These are phyloP conservation scores for Bathelium albidoporum DNA, from an alignment of 495 filamentous ascomycete genomes.

Conservation along the genomic window DNA sequence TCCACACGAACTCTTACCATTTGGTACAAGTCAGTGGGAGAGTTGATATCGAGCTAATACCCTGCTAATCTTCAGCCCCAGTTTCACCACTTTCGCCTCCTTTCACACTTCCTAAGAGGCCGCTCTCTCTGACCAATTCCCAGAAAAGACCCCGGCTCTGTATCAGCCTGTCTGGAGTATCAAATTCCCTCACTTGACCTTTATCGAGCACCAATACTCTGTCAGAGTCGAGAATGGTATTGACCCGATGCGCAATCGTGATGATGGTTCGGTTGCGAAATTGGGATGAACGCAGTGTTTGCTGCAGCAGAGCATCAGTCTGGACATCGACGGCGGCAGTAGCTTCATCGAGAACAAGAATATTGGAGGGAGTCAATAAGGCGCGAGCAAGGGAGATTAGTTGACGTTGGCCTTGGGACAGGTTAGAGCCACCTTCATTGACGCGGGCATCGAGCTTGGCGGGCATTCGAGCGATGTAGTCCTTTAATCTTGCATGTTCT, in stretches of 20 bases:
- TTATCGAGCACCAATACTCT: constrained; percentile 79
- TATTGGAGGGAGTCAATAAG: constrained; percentile 89
- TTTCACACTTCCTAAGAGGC: constrained; percentile 21
- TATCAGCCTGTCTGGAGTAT: constrained; percentile 31
- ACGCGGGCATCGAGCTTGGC: constrained; percentile 83
- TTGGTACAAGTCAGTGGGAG: no score
- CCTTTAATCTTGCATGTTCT: constrained; percentile 92
- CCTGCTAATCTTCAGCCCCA: background rate
- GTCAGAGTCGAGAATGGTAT: constrained; percentile 91
- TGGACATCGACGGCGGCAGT: constrained; percentile 94
- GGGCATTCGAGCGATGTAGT: constrained; percentile 79
- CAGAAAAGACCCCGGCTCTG: constrained; percentile 32
- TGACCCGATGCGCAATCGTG: constrained; percentile 94
- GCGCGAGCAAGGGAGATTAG: constrained; percentile 88
- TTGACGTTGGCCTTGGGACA: constrained; percentile 83
- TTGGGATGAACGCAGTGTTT: constrained; percentile 49
- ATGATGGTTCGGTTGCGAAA: constrained; percentile 93
- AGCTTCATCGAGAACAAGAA: constrained; percentile 93
- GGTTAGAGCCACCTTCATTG: constrained; percentile 82
- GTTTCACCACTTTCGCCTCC: background rate
- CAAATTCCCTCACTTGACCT: constrained; percentile 40
- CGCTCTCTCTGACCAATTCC: constrained; percentile 32
- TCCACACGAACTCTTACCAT: no score
- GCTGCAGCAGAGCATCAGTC: constrained; percentile 77
- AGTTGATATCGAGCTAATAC: background rate